Base-by-base conservation (phyloP, 164 flowering plant species). In the Amborella trichopoda region DNA sequence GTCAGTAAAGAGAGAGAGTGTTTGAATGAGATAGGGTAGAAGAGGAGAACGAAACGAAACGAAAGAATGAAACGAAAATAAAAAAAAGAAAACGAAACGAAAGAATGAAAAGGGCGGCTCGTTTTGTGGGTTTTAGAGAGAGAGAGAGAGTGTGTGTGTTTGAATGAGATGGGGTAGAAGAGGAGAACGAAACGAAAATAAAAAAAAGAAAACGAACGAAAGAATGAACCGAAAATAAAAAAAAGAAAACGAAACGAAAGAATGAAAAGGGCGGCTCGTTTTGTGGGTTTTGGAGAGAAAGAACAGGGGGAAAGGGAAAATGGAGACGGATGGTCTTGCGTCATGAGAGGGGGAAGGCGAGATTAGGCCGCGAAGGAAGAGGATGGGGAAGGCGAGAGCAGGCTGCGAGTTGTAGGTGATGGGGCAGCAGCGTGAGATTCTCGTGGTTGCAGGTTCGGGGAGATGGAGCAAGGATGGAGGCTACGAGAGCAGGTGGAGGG, bases 81-180 rank as follows among this genome's bases (percentile, higher is more conserved):
- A 30, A 30, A 6, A 30, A 13, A 30, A 13, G 13, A 13, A 30
- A 13, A 30, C 10, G 13, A 13, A 30, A 30, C 8, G 13, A 30
- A 30, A 30, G 34, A 13, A 6, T 6, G 34, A 13, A 13, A 30
- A 13, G 34, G 34, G 13, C 8, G 13, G 34, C 8, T 8, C 10
- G 13, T 8, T n/a, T n/a, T n/a, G n/a, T n/a, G n/a, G n/a, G n/a
- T n/a, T n/a, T n/a, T n/a, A n/a, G n/a, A n/a, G n/a, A 30, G 34
- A 30, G 34, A 30, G 34, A 30, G 34, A 30, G 34, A 30, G 34
- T 30, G 34, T 30, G 34, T 30, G 34, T 30, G 34, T 30, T 30
- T 30, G 34, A 13, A 30, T 6, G 34, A 13, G 13, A 13, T 6
- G 34, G 34, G 34, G 34, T 6, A 13, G 13, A 30, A 30, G 34